A percentile compares a stretch with the other conserved stretches of the same genome.
Conservation (phyloP, 2,329 filamentous ascomycete species). For the Sclerotinia minor region DNA sequence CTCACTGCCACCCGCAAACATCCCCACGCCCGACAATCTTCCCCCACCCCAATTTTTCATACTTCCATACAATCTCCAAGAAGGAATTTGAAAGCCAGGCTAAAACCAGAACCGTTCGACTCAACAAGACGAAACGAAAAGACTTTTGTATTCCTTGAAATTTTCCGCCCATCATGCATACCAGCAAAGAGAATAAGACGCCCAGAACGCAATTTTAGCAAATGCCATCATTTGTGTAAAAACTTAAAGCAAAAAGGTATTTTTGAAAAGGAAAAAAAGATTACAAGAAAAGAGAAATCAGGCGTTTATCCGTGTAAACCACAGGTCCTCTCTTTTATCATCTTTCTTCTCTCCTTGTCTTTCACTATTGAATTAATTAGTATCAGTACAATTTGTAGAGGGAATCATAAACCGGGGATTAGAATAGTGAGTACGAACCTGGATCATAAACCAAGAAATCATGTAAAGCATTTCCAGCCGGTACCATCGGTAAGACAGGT, state of each 20-base stretch:
- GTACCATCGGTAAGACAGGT: slow-evolving; percentile 97
- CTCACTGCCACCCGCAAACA: not conserved
- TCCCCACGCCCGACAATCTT: not conserved
- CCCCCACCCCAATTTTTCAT: not conserved
- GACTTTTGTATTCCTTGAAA: slow-evolving; percentile 4
- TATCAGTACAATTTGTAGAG: slow-evolving; percentile 28
- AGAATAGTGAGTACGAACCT: slow-evolving; percentile 51
- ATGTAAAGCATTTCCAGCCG: slow-evolving; percentile 79
- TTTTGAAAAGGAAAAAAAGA: not conserved
- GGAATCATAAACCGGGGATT: not conserved
- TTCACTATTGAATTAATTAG: slow-evolving; percentile 55
- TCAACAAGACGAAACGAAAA: slow-evolving; percentile 6
- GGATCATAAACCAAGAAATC: slow-evolving; percentile 90
- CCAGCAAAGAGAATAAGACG: slow-evolving; percentile 15
- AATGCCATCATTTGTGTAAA: slow-evolving; percentile 14
- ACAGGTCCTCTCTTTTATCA: slow-evolving; percentile 62
- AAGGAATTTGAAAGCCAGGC: slow-evolving; percentile 14
- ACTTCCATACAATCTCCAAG: slow-evolving; percentile 8
- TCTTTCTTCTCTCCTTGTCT: slow-evolving; percentile 63
- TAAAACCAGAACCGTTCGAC: slow-evolving; percentile 8
- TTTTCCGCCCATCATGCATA: slow-evolving; percentile 17
- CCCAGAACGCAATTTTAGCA: slow-evolving; percentile 6
- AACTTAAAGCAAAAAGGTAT: slow-evolving; percentile 12
- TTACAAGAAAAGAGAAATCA: not conserved
- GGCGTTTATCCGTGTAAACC: slow-evolving; percentile 26